A percentile compares a stretch with the other conserved stretches of the same genome.
phyloP scores from a whole-genome alignment of 768 basidiomycete genomes.

The Brasilioporus rufonigricans region DNA sequence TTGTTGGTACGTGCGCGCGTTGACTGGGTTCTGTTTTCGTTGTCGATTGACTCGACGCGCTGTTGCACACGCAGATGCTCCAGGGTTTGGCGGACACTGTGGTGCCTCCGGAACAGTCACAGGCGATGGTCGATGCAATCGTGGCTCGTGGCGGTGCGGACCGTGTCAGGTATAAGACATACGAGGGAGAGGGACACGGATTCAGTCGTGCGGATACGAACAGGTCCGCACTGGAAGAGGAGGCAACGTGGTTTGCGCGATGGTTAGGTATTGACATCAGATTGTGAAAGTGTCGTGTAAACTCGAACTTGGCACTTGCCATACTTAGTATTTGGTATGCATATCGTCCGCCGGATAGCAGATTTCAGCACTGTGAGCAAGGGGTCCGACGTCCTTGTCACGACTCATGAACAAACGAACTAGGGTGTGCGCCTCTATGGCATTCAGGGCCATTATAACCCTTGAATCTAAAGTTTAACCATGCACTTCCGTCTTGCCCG shows the following conservation, averaged over 20 bases:
- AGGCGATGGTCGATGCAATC: background rate
- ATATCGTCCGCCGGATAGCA: too few relatives aligned
- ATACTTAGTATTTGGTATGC: too few relatives aligned
- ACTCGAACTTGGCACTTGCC: too few relatives aligned
- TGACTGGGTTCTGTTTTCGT: too few relatives aligned
- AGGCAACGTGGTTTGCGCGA: background rate
- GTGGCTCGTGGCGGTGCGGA: background rate
- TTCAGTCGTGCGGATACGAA: constrained; percentile 4
- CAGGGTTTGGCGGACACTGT: background rate
- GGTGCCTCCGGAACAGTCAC: constrained; percentile 1
- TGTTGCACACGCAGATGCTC: background rate
- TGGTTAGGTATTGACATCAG: background rate
- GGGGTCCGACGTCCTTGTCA: too few relatives aligned
- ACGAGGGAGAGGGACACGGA: constrained; percentile 1
- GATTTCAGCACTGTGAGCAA: too few relatives aligned
- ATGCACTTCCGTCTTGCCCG: too few relatives aligned
- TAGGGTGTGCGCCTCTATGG: background rate
- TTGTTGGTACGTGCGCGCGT: background rate
- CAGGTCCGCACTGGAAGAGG: background rate
- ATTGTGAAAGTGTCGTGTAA: background rate
- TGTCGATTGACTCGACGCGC: background rate
- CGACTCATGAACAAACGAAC: too few relatives aligned
- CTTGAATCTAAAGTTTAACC: background rate
- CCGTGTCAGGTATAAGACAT: background rate
- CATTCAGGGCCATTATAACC: background rate